Percentiles rank a stretch among this genome's conserved stretches.
Conservation (phyloP, 2,329 filamentous ascomycete genomes). For the Bipolaris gigantea region DNA sequence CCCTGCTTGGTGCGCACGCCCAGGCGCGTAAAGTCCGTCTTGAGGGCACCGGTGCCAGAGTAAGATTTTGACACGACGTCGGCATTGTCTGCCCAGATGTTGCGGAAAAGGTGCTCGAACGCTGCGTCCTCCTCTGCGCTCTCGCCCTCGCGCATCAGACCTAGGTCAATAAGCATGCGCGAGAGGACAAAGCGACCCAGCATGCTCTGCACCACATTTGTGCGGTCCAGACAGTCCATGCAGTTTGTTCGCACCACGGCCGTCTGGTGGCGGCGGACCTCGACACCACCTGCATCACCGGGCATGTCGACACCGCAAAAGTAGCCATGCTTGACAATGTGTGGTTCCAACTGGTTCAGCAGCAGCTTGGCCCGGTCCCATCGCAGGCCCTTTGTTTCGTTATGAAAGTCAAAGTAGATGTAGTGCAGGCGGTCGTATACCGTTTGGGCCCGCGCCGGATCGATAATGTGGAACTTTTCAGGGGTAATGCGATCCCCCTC, state of each 20-base stretch:
- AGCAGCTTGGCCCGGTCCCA: constrained; percentile 91
- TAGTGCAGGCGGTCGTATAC: constrained; percentile 88
- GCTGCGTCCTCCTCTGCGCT: constrained; percentile 75
- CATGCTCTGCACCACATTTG: constrained; percentile 98
- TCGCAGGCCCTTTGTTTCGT: constrained; percentile 90
- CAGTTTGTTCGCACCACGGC: constrained; percentile 96
- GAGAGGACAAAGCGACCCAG: constrained; percentile 86
- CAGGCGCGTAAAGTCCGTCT: constrained; percentile 96
- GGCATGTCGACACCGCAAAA: constrained; percentile 91
- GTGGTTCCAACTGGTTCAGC: constrained; percentile 77
- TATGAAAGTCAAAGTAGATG: constrained; percentile 98
- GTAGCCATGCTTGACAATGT: constrained; percentile 79
- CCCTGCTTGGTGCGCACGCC: constrained; percentile 85
- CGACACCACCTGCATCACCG: constrained; percentile 71
- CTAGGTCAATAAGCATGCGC: constrained; percentile 82
- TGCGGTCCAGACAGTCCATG: constrained; percentile 98
- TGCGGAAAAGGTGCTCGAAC: constrained; percentile 92
- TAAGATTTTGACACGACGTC: constrained; percentile 92
- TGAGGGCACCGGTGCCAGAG: constrained; percentile 93
- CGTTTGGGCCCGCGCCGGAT: constrained; percentile 62
- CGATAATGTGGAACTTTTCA: constrained; percentile 81
- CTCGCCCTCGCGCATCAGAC: constrained; percentile 74
- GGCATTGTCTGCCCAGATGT: constrained; percentile 97
- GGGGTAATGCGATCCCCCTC: constrained; percentile 67
- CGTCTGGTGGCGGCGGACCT: constrained; percentile 78